Conservation (phyloP, 306 rosid species). For the Senna siamea region DNA sequence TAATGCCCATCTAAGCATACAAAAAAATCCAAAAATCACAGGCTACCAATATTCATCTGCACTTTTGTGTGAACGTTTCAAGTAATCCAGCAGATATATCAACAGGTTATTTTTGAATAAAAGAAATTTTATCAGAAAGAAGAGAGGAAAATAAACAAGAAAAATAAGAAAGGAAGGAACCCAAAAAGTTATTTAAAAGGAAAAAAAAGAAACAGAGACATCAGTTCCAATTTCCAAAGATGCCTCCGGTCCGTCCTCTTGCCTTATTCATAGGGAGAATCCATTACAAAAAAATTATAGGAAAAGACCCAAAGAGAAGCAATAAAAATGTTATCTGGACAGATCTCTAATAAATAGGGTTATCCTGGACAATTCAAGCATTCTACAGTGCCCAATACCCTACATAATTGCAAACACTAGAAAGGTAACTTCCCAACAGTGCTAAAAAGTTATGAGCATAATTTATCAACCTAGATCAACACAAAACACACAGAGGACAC, state of each 20-base stretch:
- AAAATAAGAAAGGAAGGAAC: background rate
- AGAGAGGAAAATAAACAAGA: background rate
- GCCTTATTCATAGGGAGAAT: background rate
- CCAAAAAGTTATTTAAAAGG: too few species aligned
- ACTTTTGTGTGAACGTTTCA: slow-evolving; percentile 2
- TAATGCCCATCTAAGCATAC: slow-evolving; percentile 16
- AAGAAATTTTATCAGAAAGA: background rate
- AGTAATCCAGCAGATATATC: slow-evolving; percentile 1
- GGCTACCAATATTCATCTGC: slow-evolving; percentile 21
- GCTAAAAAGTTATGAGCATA: background rate
- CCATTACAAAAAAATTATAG: background rate
- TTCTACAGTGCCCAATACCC: background rate
- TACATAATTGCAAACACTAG: background rate
- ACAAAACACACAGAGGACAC: background rate
- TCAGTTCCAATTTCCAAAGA: background rate
- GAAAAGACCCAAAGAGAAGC: background rate
- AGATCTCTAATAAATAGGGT: background rate
- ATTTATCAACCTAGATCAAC: background rate
- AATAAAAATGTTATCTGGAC: background rate
- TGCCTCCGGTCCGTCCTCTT: background rate
- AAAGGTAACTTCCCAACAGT: background rate
- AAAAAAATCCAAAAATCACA: slow-evolving; percentile 8
- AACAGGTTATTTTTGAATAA: background rate
- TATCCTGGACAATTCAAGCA: background rate
- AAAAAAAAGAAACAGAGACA: background rate